phyloP scores from a whole-genome alignment of 768 basidiomycete genomes.

The Boletus coccyginus region DNA sequence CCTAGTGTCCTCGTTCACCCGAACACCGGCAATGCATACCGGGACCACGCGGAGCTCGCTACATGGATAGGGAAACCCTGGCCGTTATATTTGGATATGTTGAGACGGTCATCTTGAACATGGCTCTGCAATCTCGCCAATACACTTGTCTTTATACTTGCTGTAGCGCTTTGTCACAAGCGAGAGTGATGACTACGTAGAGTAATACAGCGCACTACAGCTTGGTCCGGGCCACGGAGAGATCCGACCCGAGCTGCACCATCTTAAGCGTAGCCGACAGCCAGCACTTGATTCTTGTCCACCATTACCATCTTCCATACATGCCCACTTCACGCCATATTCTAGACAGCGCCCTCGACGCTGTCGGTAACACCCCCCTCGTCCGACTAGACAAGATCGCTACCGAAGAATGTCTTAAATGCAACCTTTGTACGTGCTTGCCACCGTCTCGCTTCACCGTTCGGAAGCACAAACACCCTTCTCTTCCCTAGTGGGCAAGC shows the following conservation, averaged over 20 bases:
- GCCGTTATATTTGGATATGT: conserved; percentile 46
- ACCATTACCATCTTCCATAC: not conserved
- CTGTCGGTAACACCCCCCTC: conserved; percentile 89
- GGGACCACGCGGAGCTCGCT: conserved; percentile 60
- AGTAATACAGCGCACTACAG: too few relatives aligned
- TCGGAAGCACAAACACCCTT: not conserved
- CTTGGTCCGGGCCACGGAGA: not conserved
- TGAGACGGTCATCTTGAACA: conserved; percentile 25
- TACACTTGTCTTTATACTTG: not conserved
- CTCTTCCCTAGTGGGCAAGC: conserved; percentile 68
- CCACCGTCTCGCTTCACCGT: not conserved
- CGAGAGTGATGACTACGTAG: too few relatives aligned
- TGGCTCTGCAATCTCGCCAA: not conserved
- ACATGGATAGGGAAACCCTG: conserved; percentile 67
- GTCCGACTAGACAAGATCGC: conserved; percentile 83
- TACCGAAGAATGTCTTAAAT: conserved; percentile 68
- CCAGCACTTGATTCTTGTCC: not conserved
- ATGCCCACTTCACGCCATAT: conserved; percentile 44
- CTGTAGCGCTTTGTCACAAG: not conserved
- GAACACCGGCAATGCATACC: conserved; percentile 54
- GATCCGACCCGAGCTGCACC: conserved; percentile 7
- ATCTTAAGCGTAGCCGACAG: not conserved
- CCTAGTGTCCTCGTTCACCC: conserved; percentile 68
- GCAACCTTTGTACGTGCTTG: conserved; percentile 75
- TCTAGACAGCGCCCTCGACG: conserved; percentile 76